Evolutionary conservation across 768 basidiomycete species (phyloP), one percentile per base, ranked within the genome.

Genomic region (Boletus rubescentipes): DNA sequence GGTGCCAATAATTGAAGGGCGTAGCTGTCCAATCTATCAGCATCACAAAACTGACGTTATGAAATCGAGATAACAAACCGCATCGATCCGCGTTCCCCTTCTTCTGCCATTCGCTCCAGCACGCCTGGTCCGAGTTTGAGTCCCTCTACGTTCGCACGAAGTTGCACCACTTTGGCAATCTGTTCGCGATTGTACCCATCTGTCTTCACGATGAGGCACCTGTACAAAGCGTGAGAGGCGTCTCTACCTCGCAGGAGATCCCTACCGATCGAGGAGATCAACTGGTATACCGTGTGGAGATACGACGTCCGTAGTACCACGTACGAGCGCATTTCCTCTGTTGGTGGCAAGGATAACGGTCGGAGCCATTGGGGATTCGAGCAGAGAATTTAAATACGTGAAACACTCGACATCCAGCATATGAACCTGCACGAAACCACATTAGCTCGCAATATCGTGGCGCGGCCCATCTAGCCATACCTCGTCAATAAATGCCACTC

Each of bases 401-500:
- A 98, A 99, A 71, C 95, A 98, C 71, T 99, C 97, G 41, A 26
- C 26, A 26, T 26, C 26, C 4, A 26, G 26, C 26, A 26, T 26
- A 26, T 26, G 26, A 6, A 26, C 26, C 26, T 26, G 26, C 26
- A 26, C 3, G 26, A 26, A 26, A 3, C 26, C 26, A 26, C 6
- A 26, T 26, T 26, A 26, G 6, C 26, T 3, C 26, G 26, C 26
- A 26, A 26, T 26, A 26, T 26, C 26, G 26, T 26, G 26, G n/a
- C 6, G 26, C 26, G 6, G 26, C 6, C 26, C 26, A 26, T 26
- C 26, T 26, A 26, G 26, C 26, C 26, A 26, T 26, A 26, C 96
- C 83, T 99, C 97, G 68, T 98, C 97, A 57, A 99, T 95, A 72
- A 99, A 99, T 14, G 98, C 87, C 5, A 99, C 96, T 4, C 97